Evolutionary conservation across 2,329 filamentous ascomycete species (phyloP), one percentile per base, ranked within the genome.

Genomic region (Clarireedia sp.): DNA sequence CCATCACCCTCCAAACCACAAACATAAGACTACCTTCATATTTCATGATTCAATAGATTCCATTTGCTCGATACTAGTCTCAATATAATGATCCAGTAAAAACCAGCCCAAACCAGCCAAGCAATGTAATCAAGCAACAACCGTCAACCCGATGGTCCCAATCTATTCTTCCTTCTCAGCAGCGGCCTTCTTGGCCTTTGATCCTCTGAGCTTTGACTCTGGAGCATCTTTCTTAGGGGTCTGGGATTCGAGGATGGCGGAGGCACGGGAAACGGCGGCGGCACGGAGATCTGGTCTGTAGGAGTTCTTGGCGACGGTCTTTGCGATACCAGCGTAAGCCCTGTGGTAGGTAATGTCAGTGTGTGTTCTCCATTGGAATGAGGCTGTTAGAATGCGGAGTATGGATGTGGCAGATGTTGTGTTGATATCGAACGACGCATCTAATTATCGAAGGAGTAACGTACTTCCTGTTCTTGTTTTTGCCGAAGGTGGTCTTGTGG

Each of bases 311-410:
- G 90, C 87, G 68, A 85, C 83, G 73, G 80, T 78, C 79, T 83
- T 87, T 77, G 90, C 90, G 72, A 97, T 83, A 68, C 81, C 81
- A 79, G 87, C 89, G 85, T 91, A 97, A 77, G 87, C 86, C 82
- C 90, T 94, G 64, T 21, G 52, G 16, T 19, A 8, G 19, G 23
- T 17, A 41, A 44, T 12, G 9, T 41, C 9, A 41, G 38, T 41
- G 10, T 41, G 38, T 19, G 9, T 41, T 33, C 9, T 33, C 29
- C 0, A 12, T 14, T 12, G 2, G 29, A 14, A 33, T 14, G 9
- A 5, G 2, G 29, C 3, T 14, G 4, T 14, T 1, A 33, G 3
- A 3, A 3, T 12, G 29, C 29, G 3, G 29, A 33, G 10, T 33
- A 14, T 12, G 29, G 29, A 33, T 12, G 29, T 14, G n/a, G 8